A percentile compares a stretch with the other conserved stretches of the same genome.
Conservation (phyloP, 2,329 filamentous ascomycete species). For the Fusarium cyanostomum region DNA sequence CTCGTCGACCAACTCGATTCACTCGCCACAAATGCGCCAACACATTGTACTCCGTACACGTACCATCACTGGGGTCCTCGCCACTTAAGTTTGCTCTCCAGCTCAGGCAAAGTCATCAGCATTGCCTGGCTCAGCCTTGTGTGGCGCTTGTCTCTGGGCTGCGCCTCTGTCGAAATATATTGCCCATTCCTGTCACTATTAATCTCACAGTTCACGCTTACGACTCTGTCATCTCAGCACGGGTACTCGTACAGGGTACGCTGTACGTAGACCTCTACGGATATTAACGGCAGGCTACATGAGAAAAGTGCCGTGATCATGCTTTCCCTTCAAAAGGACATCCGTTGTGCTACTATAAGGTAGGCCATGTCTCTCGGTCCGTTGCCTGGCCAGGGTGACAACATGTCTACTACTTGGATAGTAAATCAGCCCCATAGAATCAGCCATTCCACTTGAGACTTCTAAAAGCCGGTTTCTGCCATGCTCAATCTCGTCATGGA, state of each 20-base stretch:
- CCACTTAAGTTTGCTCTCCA: slow-evolving; percentile 12
- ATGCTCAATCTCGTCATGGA: slow-evolving; percentile 19
- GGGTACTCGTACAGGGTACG: too few relatives aligned
- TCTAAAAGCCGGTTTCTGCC: background rate
- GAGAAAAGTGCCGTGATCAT: background rate
- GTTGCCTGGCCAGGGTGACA: slow-evolving; percentile 22
- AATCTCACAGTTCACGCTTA: background rate
- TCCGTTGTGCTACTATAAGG: background rate
- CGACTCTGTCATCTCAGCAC: background rate
- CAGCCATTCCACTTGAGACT: slow-evolving; percentile 17
- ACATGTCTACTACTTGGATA: too few relatives aligned
- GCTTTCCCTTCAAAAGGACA: background rate
- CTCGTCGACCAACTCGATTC: background rate
- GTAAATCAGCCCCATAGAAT: slow-evolving; percentile 1
- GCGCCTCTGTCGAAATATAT: background rate
- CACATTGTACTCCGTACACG: slow-evolving; percentile 11
- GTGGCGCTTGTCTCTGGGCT: background rate
- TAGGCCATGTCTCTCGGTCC: background rate
- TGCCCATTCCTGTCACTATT: background rate
- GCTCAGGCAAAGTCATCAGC: slow-evolving; percentile 7
- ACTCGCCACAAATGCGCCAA: slow-evolving; percentile 26
- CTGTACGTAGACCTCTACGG: background rate
- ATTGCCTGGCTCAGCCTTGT: background rate
- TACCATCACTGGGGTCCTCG: slow-evolving; percentile 9
- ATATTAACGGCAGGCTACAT: background rate